Percentiles rank a stretch among this genome's conserved stretches.
Evolutionary conservation across 2,329 filamentous ascomycete species (phyloP).

Genomic region (Aspergillus ustus): DNA sequence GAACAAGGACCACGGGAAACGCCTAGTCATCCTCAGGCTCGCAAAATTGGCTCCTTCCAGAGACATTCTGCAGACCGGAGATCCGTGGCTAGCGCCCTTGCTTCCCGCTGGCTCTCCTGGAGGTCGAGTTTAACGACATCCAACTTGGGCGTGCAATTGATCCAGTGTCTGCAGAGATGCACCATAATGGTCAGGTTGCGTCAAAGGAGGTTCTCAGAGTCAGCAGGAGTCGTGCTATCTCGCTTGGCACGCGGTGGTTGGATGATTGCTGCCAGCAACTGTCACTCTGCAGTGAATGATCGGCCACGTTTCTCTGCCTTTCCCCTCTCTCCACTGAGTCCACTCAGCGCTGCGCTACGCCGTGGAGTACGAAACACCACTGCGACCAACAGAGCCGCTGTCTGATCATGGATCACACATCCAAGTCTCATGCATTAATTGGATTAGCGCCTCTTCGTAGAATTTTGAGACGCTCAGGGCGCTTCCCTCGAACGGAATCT

Average conservation of each 20-base stretch:
- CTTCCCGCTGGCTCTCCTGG: neutral
- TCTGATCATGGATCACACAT: neutral
- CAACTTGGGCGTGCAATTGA: neutral
- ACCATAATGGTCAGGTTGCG: neutral
- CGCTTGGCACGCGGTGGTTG: slow-evolving; percentile 16
- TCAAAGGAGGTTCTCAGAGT: neutral
- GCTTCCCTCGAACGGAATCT: slow-evolving; percentile 6
- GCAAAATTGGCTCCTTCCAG: neutral
- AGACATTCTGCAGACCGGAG: slow-evolving; percentile 4
- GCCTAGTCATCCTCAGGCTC: neutral
- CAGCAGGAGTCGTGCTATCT: slow-evolving; percentile 14
- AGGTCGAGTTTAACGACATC: neutral
- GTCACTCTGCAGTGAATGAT: slow-evolving; percentile 23
- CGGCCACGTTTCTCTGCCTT: slow-evolving; percentile 23
- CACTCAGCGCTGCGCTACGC: slow-evolving; percentile 1
- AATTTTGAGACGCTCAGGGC: slow-evolving; percentile 11
- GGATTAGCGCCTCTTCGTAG: neutral
- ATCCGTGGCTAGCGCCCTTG: slow-evolving; percentile 7
- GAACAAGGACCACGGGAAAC: neutral
- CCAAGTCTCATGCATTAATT: neutral
- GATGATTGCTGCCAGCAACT: slow-evolving; percentile 14
- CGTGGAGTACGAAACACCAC: slow-evolving; percentile 10
- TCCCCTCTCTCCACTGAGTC: slow-evolving; percentile 14
- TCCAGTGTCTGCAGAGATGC: neutral
- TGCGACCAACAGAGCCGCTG: slow-evolving; percentile 15